Evolutionary conservation across 108 stramenopile genomes (phyloP).

Genomic region (Nannochloropsis oceanica): DNA sequence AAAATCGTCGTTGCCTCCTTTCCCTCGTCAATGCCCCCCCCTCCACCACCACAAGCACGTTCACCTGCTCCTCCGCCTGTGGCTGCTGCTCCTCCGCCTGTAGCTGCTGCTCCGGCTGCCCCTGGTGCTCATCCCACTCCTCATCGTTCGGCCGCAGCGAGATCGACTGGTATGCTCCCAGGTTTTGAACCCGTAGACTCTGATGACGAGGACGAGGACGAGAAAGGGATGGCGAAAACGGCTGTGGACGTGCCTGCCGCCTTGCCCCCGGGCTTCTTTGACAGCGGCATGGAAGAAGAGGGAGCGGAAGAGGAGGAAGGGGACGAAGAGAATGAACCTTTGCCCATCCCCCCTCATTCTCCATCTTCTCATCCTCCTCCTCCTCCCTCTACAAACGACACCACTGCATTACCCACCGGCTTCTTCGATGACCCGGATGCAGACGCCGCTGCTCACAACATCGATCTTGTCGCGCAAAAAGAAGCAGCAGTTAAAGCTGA

Average conservation of each 20-base stretch:
- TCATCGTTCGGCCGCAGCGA: background rate
- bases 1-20: too few species aligned
- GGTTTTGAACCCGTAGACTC: background rate
- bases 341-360: too few species aligned
- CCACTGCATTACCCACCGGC: slow-evolving; percentile 8
- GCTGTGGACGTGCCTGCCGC: background rate
- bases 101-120: too few species aligned
- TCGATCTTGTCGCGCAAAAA: background rate
- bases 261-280: background rate
- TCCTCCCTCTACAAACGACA: background rate
- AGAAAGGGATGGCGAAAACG: background rate
- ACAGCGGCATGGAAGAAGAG: background rate
- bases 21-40: too few species aligned
- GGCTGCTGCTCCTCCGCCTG: too few species aligned
- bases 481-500: background rate
- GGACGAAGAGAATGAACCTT: background rate
- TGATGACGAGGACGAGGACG: background rate
- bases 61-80: too few species aligned
- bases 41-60: too few species aligned
- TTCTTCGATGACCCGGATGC: slow-evolving; percentile 32
- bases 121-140: background rate
- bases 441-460: background rate
- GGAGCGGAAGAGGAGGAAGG: background rate
- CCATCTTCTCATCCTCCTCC: too few species aligned
- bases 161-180: background rate